phyloP scores from a whole-genome alignment of 2,329 filamentous ascomycete genomes.

The Teratosphaeria zuluensis region DNA sequence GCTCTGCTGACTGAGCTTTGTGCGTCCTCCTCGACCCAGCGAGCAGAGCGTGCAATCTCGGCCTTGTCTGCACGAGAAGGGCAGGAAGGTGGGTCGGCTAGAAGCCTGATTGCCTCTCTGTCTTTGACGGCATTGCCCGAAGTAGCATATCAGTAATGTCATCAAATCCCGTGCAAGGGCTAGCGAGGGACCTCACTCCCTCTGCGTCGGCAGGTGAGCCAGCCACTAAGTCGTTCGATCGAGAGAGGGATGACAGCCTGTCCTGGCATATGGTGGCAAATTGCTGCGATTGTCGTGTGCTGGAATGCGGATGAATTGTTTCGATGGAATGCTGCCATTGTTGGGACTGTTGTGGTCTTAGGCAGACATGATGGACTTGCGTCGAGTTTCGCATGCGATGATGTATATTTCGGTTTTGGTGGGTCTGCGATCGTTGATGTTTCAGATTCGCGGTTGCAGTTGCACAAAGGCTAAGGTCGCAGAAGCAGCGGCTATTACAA shows the following conservation, averaged over 20 bases:
- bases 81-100: conserved; percentile 18
- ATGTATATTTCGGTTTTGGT: background rate
- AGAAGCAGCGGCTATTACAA: background rate
- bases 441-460: background rate
- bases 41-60: conserved; percentile 22
- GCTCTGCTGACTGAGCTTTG: conserved; percentile 23
- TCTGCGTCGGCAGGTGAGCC: background rate
- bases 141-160: conserved; percentile 10
- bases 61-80: conserved; percentile 17
- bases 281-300: conserved; percentile 9
- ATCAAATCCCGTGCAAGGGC: conserved; percentile 23
- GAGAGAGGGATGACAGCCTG: conserved; percentile 16
- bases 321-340: conserved; percentile 19
- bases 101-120: conserved; percentile 17
- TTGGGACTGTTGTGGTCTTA: conserved; percentile 14
- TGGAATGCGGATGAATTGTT: conserved; percentile 13
- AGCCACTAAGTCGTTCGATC: conserved; percentile 8
- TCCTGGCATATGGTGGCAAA: conserved; percentile 19
- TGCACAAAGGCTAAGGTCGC: background rate
- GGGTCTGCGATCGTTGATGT: background rate
- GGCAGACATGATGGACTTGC: background rate
- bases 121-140: conserved; percentile 5
- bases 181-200: conserved; percentile 3
- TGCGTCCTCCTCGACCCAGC: conserved; percentile 18
- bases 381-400: background rate